Evolutionary conservation across 805 yeast genomes (phyloP).

Genomic region (Cyberlindnera xylosilytica): DNA sequence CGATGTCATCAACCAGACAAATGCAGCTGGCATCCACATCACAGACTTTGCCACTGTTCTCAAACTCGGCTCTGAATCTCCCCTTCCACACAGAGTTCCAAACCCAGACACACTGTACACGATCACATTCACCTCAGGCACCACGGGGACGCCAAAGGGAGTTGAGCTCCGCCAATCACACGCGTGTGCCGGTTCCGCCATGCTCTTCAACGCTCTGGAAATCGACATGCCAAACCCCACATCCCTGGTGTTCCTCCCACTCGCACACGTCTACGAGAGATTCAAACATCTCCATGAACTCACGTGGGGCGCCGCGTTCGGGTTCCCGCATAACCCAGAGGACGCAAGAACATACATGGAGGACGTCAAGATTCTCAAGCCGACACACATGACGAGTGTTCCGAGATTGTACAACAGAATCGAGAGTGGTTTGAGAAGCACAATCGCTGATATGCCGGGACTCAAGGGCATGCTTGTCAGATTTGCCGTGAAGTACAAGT

Average conservation of each 20-base stretch:
- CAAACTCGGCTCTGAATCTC: conserved; percentile 39
- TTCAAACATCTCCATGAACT: conserved; percentile 40
- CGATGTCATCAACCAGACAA: conserved; percentile 30
- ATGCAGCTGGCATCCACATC: conserved; percentile 27
- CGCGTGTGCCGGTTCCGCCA: conserved; percentile 48
- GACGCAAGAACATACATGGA: conserved; percentile 51
- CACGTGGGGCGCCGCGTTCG: conserved; percentile 47
- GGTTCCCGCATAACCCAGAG: conserved; percentile 54
- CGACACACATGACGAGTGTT: conserved; percentile 52
- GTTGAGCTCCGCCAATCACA: conserved; percentile 54
- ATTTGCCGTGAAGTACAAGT: conserved; percentile 40
- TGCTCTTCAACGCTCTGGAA: conserved; percentile 37
- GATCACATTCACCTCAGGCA: conserved; percentile 73
- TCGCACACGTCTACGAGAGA: conserved; percentile 60
- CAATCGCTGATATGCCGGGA: conserved; percentile 41
- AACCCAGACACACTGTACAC: conserved; percentile 52
- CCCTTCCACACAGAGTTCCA: conserved; percentile 44
- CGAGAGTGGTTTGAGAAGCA: conserved; percentile 56
- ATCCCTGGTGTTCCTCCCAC: conserved; percentile 46
- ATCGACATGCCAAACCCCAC: conserved; percentile 27
- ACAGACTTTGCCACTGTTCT: conserved; percentile 37
- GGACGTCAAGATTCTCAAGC: conserved; percentile 53
- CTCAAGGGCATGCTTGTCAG: conserved; percentile 40
- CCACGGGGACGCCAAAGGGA: conserved; percentile 76
- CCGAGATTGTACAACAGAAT: conserved; percentile 63